Conservation (phyloP, 2,329 filamentous ascomycete genomes). For the Alternaria infectoria region DNA sequence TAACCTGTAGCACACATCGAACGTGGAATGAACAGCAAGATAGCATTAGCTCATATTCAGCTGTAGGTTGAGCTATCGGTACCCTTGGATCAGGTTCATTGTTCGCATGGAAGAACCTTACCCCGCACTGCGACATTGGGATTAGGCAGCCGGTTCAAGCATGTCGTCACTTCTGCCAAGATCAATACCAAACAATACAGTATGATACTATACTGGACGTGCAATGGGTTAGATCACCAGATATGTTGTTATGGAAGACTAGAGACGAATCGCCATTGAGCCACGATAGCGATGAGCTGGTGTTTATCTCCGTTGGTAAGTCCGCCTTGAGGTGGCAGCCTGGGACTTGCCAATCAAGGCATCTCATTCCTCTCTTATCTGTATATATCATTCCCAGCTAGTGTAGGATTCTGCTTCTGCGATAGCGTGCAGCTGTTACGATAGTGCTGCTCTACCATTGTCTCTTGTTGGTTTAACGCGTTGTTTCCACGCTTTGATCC, state of each 20-base stretch:
- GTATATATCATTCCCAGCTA: not conserved
- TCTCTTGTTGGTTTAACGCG: not conserved
- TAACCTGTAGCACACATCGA: too few relatives aligned
- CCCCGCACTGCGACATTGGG: not conserved
- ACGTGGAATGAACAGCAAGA: too few relatives aligned
- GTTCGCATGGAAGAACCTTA: too few relatives aligned
- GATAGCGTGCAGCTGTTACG: not conserved
- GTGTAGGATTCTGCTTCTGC: not conserved
- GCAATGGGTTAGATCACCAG: rapidly evolving
- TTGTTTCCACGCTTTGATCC: not conserved
- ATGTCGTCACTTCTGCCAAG: not conserved
- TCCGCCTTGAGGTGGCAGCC: not conserved
- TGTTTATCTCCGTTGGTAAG: not conserved
- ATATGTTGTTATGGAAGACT: not conserved
- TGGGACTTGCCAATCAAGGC: not conserved
- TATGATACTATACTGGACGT: not conserved
- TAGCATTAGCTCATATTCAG: too few relatives aligned
- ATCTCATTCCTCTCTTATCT: not conserved
- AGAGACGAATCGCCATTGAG: not conserved
- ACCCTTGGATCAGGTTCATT: too few relatives aligned
- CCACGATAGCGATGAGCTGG: not conserved
- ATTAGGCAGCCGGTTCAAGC: not conserved
- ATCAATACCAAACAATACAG: not conserved
- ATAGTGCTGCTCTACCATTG: not conserved
- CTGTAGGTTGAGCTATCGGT: too few relatives aligned